These are phyloP conservation scores for Malbranchea zuffiana DNA, from an alignment of 2,329 filamentous ascomycete species.

Conservation along the genomic window DNA sequence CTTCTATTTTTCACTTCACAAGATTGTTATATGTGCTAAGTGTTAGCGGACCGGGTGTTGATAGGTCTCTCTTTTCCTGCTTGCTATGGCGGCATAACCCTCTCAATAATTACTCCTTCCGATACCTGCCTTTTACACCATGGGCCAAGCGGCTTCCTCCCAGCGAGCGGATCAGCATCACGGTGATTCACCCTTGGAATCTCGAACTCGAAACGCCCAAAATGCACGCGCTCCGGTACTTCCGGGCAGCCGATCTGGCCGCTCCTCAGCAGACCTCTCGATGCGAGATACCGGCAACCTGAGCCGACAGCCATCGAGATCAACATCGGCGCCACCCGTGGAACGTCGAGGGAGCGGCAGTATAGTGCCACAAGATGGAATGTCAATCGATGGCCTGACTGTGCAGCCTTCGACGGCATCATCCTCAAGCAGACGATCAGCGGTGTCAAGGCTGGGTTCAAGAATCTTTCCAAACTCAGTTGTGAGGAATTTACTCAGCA, in stretches of 20 bases:
- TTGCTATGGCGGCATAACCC: constrained; percentile 9
- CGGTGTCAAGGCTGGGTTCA: constrained; percentile 40
- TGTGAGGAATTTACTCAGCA: constrained; percentile 34
- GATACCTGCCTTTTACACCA: constrained; percentile 1
- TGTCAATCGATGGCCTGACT: constrained; percentile 18
- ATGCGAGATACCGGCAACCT: not conserved
- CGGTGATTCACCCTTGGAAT: not conserved
- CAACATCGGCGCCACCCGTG: no score
- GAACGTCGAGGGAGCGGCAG: no score
- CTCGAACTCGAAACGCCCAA: not conserved
- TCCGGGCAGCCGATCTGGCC: not conserved
- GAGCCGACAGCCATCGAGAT: no score
- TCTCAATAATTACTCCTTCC: constrained; percentile 7
- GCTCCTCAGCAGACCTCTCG: not conserved
- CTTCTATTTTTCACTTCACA: constrained; percentile 1
- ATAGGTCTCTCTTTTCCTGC: not conserved
- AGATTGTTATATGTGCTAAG: not conserved
- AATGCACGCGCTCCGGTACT: not conserved
- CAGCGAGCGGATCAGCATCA: constrained; percentile 2
- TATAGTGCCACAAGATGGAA: not conserved
- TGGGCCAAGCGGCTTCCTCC: constrained; percentile 13
- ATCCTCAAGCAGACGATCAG: constrained; percentile 34
- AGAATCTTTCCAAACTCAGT: constrained; percentile 39
- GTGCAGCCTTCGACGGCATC: constrained; percentile 26
- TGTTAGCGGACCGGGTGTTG: not conserved